Evolutionary conservation across 257 asterid species (phyloP).

Genomic region (Jasminum sambac): DNA sequence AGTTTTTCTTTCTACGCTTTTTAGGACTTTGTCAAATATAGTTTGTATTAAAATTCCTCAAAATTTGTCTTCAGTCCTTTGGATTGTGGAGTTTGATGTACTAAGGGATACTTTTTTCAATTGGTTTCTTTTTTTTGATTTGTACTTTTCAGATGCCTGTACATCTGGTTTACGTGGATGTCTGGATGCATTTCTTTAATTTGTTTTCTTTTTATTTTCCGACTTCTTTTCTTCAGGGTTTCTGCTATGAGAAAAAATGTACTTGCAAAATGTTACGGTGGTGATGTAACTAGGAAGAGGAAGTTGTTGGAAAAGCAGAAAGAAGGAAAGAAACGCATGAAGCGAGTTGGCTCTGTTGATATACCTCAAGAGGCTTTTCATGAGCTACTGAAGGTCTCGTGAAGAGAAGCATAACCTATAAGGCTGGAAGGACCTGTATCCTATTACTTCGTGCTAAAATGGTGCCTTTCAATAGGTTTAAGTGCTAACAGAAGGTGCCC

Average conservation of each 20-base stretch:
- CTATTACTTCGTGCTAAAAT: conserved; percentile 9
- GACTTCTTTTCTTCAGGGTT: conserved; percentile 40
- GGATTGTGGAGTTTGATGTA: background rate
- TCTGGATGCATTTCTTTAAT: background rate
- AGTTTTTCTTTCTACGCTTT: background rate
- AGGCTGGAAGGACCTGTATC: background rate
- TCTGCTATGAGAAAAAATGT: conserved; percentile 97
- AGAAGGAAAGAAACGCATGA: conserved; percentile 99
- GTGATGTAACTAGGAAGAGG: conserved; percentile 79
- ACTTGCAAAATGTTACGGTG: conserved; percentile 95
- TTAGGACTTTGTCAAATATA: background rate
- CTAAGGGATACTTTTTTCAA: background rate
- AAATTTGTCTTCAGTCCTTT: background rate
- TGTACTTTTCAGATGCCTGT: background rate
- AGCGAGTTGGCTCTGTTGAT: conserved; percentile 94
- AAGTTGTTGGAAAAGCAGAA: conserved; percentile 93
- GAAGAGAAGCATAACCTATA: conserved; percentile 26
- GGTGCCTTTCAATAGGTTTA: conserved; percentile 7
- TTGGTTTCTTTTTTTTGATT: background rate
- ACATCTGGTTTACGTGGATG: background rate
- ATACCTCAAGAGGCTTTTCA: conserved; percentile 98
- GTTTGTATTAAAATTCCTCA: background rate
- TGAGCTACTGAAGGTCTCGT: conserved; percentile 80
- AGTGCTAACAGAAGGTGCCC: conserved; percentile 13
- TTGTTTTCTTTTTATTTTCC: background rate